Percentiles rank a stretch among this genome's conserved stretches.
These are phyloP conservation scores for Termitomyces sp. DNA, from an alignment of 768 basidiomycete genomes.

Conservation along the genomic window DNA sequence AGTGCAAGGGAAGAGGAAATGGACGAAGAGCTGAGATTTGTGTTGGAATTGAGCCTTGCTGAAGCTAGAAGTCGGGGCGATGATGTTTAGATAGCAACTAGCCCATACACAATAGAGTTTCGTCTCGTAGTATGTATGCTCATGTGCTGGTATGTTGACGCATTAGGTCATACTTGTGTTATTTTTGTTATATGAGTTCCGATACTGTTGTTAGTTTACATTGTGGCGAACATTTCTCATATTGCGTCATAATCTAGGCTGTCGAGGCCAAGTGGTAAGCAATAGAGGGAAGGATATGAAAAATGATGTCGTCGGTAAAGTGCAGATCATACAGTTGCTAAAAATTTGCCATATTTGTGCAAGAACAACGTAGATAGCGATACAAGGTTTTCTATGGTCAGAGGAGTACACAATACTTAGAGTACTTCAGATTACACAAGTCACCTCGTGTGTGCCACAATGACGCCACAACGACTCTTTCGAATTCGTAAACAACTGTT, in stretches of 20 bases:
- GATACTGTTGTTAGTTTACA: background rate
- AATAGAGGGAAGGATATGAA: too few species aligned
- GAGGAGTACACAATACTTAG: too few species aligned
- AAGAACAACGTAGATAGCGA: too few species aligned
- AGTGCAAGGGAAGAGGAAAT: slow-evolving; percentile 33
- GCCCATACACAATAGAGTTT: background rate
- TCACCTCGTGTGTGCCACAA: background rate
- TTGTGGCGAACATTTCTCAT: background rate
- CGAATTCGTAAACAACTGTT: too few species aligned
- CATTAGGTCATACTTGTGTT: background rate
- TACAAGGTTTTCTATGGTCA: too few species aligned
- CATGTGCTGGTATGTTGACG: background rate
- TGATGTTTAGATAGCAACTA: slow-evolving; percentile 11
- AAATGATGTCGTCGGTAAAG: too few species aligned
- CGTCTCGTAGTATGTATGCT: too few species aligned
- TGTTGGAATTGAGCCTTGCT: slow-evolving; percentile 67
- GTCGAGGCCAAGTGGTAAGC: background rate
- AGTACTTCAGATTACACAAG: too few species aligned
- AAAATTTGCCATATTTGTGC: too few species aligned
- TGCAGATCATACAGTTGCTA: too few species aligned
- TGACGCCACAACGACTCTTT: background rate
- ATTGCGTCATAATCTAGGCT: background rate
- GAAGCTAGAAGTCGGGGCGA: slow-evolving; percentile 50
- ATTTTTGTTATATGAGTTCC: background rate
- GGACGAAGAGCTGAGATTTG: slow-evolving; percentile 64